These are phyloP conservation scores for Lophiostoma macrostomum DNA, from an alignment of 495 filamentous ascomycete genomes.

Conservation along the genomic window DNA sequence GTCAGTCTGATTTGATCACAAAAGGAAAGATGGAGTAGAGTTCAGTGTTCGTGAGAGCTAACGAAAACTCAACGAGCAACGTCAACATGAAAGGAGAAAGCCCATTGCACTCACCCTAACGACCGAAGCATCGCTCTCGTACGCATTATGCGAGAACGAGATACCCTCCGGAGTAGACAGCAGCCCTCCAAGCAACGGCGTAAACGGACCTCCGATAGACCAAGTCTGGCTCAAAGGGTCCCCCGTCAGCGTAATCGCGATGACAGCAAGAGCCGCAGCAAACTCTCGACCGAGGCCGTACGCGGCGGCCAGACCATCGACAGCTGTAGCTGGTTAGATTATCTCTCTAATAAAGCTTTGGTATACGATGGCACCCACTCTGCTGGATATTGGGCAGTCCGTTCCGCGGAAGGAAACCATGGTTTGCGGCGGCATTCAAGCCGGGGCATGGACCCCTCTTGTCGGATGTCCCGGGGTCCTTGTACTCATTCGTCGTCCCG, in stretches of 20 bases:
- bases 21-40: no score
- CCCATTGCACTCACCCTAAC: no score
- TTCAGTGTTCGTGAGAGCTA: no score
- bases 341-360: neutral
- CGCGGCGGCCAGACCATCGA: neutral
- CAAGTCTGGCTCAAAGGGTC: neutral
- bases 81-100: no score
- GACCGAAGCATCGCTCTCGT: constrained; percentile 11
- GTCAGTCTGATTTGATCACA: no score
- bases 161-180: constrained; percentile 1
- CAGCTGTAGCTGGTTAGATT: neutral
- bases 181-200: constrained; percentile 1
- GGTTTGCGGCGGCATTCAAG: constrained; percentile 33
- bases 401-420: constrained; percentile 28
- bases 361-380: neutral
- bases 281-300: constrained; percentile 9
- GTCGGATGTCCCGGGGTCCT: constrained; percentile 2
- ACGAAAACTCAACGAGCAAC: no score
- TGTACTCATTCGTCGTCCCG: constrained; percentile 1
- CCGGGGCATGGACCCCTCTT: constrained; percentile 30
- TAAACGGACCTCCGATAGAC: constrained; percentile 9
- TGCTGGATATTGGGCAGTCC: constrained; percentile 7
- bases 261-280: constrained; percentile 2
- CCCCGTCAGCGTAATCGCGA: constrained; percentile 5
- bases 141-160: constrained; percentile 2